Evolutionary conservation across 2,329 filamentous ascomycete genomes (phyloP).

Genomic region (Xylaria sp.): DNA sequence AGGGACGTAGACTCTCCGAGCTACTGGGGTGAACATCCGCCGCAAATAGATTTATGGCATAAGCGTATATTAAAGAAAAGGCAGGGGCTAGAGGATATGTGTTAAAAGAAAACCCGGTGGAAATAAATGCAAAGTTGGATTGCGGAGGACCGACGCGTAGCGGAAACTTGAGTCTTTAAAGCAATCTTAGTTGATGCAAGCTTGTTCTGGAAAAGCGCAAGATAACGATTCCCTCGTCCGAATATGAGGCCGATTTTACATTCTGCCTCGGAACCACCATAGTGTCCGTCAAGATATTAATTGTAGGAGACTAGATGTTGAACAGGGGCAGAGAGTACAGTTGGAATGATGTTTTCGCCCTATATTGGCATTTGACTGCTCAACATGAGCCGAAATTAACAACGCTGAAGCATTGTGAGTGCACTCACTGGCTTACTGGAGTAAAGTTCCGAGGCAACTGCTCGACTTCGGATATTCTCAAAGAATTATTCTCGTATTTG

Average conservation of each 20-base stretch:
- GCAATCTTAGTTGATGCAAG: too few species aligned
- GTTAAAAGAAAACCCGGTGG: too few species aligned
- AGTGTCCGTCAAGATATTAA: not conserved
- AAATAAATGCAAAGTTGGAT: not conserved
- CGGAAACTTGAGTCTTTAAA: not conserved
- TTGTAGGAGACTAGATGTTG: not conserved
- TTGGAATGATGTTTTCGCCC: not conserved
- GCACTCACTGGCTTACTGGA: not conserved
- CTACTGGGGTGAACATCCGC: not conserved
- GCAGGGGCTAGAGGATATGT: too few species aligned
- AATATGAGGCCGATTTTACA: not conserved
- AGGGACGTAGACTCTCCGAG: not conserved
- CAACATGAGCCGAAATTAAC: not conserved
- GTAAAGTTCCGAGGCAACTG: not conserved
- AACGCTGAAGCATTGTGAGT: not conserved
- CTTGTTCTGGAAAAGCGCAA: not conserved
- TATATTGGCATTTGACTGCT: not conserved
- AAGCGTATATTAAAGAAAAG: too few species aligned
- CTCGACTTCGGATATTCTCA: not conserved
- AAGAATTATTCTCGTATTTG: too few species aligned
- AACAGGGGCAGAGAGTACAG: not conserved
- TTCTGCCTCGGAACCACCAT: not conserved
- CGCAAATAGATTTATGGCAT: not conserved
- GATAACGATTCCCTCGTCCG: not conserved
- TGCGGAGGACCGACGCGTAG: not conserved